A percentile compares a stretch with the other conserved stretches of the same genome.
Conservation (phyloP, 179 eudicot species). For the Gypsophila paniculata region DNA sequence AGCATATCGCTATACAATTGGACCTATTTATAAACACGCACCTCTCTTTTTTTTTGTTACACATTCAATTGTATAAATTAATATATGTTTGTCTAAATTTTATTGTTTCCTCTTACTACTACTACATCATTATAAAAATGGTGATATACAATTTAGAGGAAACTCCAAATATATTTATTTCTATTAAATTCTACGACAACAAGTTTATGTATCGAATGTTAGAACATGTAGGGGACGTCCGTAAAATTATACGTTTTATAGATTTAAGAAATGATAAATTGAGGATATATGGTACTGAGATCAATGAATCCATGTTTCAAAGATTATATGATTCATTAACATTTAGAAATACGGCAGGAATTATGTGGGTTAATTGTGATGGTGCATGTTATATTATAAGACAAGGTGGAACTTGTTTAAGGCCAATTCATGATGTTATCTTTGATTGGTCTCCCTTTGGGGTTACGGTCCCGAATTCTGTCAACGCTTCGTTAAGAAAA, state of each 20-base stretch:
- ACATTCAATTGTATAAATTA: no score
- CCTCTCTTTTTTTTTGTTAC: no score
- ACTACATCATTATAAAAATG: not conserved
- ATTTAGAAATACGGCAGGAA: not conserved
- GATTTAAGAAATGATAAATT: constrained; percentile 20
- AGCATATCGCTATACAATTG: no score
- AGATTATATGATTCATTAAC: constrained; percentile 21
- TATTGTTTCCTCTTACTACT: no score
- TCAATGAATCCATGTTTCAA: not conserved
- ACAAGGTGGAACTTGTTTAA: not conserved
- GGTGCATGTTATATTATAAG: constrained; percentile 20
- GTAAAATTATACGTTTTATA: not conserved
- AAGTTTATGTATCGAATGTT: constrained; percentile 16
- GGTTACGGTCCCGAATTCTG: constrained; percentile 21
- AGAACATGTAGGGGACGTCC: not conserved
- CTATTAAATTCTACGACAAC: not conserved
- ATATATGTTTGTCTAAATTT: no score
- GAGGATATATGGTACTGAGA: constrained; percentile 19
- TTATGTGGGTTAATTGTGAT: constrained; percentile 14
- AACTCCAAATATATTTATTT: constrained; percentile 23
- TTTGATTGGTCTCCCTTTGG: constrained; percentile 35
- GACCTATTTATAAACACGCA: no score
- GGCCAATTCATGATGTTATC: constrained; percentile 22
- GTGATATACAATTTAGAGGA: constrained; percentile 21
- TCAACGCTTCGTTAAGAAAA: not conserved